Conservation (phyloP, 352 stramenopile genomes). For the Phytophthora colocasiae region DNA sequence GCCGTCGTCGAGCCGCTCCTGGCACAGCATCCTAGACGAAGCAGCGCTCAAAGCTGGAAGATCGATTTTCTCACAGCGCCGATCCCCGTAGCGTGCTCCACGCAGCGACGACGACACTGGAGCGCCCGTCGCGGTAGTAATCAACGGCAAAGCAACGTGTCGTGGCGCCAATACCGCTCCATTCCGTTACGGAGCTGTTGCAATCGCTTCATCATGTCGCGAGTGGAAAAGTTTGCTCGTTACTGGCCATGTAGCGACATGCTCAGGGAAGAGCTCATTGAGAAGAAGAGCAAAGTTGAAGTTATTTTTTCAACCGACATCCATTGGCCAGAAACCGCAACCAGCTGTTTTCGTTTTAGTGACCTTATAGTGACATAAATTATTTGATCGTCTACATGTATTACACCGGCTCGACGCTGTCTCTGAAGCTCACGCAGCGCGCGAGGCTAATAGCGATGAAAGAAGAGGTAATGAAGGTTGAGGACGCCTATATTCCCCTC, state of each 20-base stretch:
- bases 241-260: slow-evolving; percentile 6
- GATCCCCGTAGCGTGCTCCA: slow-evolving; percentile 14
- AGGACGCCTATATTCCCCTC: slow-evolving; percentile 98
- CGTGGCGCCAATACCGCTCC: slow-evolving; percentile 7
- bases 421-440: slow-evolving; percentile 84
- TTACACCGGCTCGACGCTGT: slow-evolving; percentile 39
- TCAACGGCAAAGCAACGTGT: not conserved
- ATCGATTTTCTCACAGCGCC: slow-evolving; percentile 28
- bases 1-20: slow-evolving; percentile 12
- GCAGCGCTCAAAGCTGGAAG: slow-evolving; percentile 22
- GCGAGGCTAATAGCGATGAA: slow-evolving; percentile 85
- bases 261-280: too few relatives aligned
- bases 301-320: too few relatives aligned
- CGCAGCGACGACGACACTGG: slow-evolving; percentile 11
- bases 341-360: too few relatives aligned
- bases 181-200: slow-evolving; percentile 5
- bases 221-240: not conserved
- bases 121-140: slow-evolving; percentile 13
- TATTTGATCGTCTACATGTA: slow-evolving; percentile 76
- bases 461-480: slow-evolving; percentile 88
- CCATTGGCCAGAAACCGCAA: too few relatives aligned
- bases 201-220: slow-evolving; percentile 12
- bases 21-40: slow-evolving; percentile 17
- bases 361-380: too few relatives aligned
- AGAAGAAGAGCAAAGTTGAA: too few relatives aligned